phyloP scores from a whole-genome alignment of 2,329 filamentous ascomycete genomes.

The Clonostachys solani region DNA sequence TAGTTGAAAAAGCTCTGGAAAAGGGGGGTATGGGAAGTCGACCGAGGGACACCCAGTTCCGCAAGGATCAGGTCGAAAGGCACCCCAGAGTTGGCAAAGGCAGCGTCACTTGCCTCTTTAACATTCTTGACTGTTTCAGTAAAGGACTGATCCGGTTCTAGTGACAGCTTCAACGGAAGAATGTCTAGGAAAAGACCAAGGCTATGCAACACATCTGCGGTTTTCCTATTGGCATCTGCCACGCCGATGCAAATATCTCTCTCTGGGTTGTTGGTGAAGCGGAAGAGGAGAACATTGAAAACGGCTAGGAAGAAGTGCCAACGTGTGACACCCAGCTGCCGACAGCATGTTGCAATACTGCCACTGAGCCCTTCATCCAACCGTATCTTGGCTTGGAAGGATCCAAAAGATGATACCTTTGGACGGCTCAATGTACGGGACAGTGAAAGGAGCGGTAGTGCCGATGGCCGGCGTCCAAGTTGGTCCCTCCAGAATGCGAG shows the following conservation, averaged over 20 bases:
- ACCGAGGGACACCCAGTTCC: conserved; percentile 31
- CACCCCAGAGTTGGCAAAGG: conserved; percentile 30
- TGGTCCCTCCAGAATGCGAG: too few species aligned
- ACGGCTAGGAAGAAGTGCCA: too few species aligned
- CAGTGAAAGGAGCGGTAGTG: too few species aligned
- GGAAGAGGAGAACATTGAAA: too few species aligned
- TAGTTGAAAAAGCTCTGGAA: conserved; percentile 40
- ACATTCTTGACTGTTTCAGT: conserved; percentile 6
- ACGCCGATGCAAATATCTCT: conserved; percentile 45
- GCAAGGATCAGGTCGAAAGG: conserved; percentile 45
- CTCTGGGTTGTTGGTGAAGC: conserved; percentile 17
- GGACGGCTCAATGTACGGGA: too few species aligned
- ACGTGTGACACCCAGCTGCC: too few species aligned
- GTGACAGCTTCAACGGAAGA: conserved; percentile 38
- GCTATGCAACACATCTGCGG: conserved; percentile 19
- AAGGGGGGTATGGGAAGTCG: conserved; percentile 32
- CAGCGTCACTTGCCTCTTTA: conserved; percentile 15
- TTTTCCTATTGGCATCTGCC: conserved; percentile 36
- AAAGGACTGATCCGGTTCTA: conserved; percentile 16
- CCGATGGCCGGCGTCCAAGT: too few species aligned
- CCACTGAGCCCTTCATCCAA: too few species aligned
- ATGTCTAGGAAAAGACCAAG: conserved; percentile 45
- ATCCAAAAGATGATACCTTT: too few species aligned
- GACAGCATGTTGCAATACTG: too few species aligned
- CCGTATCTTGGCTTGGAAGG: too few species aligned